Base-by-base conservation (phyloP, 352 stramenopile species). In the Phytophthora quininea region DNA sequence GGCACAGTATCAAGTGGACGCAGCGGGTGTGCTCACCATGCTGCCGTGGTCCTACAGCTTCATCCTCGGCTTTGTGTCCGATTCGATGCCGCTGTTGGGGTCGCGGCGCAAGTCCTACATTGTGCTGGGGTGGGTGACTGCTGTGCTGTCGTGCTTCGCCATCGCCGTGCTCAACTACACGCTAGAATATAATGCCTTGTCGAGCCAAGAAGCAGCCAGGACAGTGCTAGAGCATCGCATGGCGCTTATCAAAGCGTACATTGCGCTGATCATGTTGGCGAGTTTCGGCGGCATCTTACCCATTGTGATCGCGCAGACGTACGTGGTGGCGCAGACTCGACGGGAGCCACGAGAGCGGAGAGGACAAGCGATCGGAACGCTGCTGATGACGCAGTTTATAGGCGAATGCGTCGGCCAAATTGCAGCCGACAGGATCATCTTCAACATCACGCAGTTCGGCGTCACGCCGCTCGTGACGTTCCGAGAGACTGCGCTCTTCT, bases 291-390 rank as follows among this genome's bases (percentile, higher is more conserved):
- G 70, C 24, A 76, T 88, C 37, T 54, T 91, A 15, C 74, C 67
- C 30, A 55, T 91, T 47, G 48, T 87, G 24, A 82, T 84, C 27
- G 66, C 59, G 5, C 76, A 91, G 54, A 76, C 82, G 31, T 88
- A 91, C 58, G 67, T 89, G 2, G 66, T 92, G 27, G 73, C 75
- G 3, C 81, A 86, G 64, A 87, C 77, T n/a, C 81, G 82, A 33
- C 76, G 77, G 6, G 81, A 90, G 46, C 42, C 56, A 0, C 29
- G 83, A 2, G 40, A 38, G n/a, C 31, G 67, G 7, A 69, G 79
- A 11, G 81, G 81, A 3, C 48, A 59, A 6, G 67, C 82, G 5
- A 45, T 87, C 5, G 82, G 76, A 14, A 87, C 72, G 37, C 67
- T 87, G 12, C 56, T 89, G 7, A 35, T 90, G 45, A 78, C 80